These are phyloP conservation scores for Drechslera avenae DNA, from an alignment of 2,329 filamentous ascomycete genomes.

Conservation along the genomic window DNA sequence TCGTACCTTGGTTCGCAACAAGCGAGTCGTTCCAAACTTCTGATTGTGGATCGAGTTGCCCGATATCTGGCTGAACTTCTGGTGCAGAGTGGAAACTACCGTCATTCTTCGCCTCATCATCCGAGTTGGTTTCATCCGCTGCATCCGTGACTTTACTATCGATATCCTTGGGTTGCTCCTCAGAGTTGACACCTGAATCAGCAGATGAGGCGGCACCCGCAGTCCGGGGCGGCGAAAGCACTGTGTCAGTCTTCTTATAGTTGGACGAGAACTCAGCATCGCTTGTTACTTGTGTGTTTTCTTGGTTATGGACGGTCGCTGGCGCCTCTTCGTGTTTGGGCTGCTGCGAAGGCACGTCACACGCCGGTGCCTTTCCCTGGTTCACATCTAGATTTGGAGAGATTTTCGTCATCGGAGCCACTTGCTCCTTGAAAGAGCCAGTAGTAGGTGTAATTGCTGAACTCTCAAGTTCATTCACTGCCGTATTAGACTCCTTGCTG, in stretches of 20 bases:
- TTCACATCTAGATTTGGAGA: neutral
- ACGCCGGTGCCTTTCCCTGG: neutral
- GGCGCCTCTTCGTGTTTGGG: neutral
- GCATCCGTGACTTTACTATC: neutral
- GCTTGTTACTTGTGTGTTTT: neutral
- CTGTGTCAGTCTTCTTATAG: too few relatives aligned
- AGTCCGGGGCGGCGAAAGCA: too few relatives aligned
- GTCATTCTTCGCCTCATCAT: constrained; percentile 34
- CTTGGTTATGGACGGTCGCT: neutral
- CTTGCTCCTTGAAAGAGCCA: neutral
- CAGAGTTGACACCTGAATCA: too few relatives aligned
- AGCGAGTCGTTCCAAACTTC: neutral
- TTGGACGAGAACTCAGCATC: neutral
- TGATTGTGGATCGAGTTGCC: constrained; percentile 4
- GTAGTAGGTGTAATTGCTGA: neutral
- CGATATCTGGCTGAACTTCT: constrained; percentile 23
- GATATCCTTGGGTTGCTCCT: neutral
- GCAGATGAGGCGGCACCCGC: too few relatives aligned
- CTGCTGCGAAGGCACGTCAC: neutral
- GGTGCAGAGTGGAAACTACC: constrained; percentile 31
- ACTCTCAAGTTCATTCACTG: neutral
- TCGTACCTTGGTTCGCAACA: constrained; percentile 9
- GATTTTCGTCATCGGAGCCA: neutral
- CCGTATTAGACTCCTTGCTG: neutral
- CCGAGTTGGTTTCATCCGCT: constrained; percentile 15